phyloP scores from a whole-genome alignment of 352 stramenopile genomes.

The Pythium sp. region DNA sequence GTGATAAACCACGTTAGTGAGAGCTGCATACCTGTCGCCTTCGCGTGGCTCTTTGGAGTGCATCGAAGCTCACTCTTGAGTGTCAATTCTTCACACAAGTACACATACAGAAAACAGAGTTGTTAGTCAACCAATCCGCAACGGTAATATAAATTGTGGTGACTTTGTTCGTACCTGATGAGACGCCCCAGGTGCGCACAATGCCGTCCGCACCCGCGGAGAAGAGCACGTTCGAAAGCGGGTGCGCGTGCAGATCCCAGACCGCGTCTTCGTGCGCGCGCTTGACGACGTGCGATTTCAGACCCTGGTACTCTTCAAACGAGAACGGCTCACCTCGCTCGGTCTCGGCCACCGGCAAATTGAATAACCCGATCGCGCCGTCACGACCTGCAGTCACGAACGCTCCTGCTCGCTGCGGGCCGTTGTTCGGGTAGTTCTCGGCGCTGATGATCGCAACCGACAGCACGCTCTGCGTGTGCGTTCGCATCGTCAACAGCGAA shows the following conservation, averaged over 20 bases:
- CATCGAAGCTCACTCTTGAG: constrained; percentile 76
- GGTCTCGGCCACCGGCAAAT: constrained; percentile 49
- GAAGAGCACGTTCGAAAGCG: constrained; percentile 81
- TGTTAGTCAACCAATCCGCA: background rate
- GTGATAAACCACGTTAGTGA: background rate
- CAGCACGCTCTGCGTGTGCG: constrained; percentile 74
- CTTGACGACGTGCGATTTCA: constrained; percentile 68
- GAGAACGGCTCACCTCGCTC: constrained; percentile 71
- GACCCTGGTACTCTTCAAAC: constrained; percentile 68
- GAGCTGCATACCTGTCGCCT: constrained; percentile 36
- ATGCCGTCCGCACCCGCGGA: constrained; percentile 75
- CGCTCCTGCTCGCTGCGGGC: constrained; percentile 43
- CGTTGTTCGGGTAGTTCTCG: constrained; percentile 68
- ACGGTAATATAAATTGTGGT: background rate
- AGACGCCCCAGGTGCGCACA: constrained; percentile 74
- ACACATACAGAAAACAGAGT: constrained; percentile 2
- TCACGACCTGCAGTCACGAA: constrained; percentile 79
- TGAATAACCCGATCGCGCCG: constrained; percentile 64
- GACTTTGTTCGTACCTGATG: constrained; percentile 42
- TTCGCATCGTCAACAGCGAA: constrained; percentile 69
- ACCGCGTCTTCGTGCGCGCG: constrained; percentile 79
- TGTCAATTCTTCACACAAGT: constrained; percentile 44
- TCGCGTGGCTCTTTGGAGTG: constrained; percentile 46
- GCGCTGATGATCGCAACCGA: constrained; percentile 67
- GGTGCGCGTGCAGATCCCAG: constrained; percentile 80